A percentile compares a stretch with the other conserved stretches of the same genome.
These are phyloP conservation scores for Hypericum androsaemum DNA, from an alignment of 345 rosid genomes.

Conservation along the genomic window DNA sequence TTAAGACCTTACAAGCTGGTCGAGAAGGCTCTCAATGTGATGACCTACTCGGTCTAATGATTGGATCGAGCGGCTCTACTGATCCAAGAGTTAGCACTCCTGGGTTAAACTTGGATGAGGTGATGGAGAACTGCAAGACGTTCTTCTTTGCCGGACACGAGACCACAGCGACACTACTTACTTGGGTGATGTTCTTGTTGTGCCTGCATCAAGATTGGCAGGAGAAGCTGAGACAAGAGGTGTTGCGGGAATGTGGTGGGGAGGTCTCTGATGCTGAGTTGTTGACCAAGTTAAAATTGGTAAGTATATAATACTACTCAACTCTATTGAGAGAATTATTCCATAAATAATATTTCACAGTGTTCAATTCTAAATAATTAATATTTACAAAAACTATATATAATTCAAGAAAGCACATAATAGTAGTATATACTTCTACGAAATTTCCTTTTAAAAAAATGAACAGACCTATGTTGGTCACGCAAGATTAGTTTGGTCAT, in stretches of 20 bases:
- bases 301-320: constrained; percentile 6
- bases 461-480: no score
- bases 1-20: not conserved
- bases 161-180: constrained; percentile 43
- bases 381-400: no score
- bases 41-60: constrained; percentile 1
- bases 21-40: not conserved
- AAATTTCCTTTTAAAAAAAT: no score
- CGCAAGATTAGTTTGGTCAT: no score
- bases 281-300: constrained; percentile 38
- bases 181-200: constrained; percentile 47
- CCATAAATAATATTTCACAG: no score
- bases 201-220: constrained; percentile 51
- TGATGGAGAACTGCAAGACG: constrained; percentile 54
- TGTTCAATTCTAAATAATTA: no score
- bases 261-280: constrained; percentile 30
- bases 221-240: constrained; percentile 42
- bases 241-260: constrained; percentile 30
- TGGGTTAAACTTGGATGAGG: constrained; percentile 21
- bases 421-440: no score
- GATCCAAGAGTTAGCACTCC: not conserved
- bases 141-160: constrained; percentile 60
- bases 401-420: no score
- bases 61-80: not conserved
- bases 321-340: no score